Evolutionary conservation across 352 stramenopile genomes (phyloP).

Genomic region (Globisporangium carolinianum): DNA sequence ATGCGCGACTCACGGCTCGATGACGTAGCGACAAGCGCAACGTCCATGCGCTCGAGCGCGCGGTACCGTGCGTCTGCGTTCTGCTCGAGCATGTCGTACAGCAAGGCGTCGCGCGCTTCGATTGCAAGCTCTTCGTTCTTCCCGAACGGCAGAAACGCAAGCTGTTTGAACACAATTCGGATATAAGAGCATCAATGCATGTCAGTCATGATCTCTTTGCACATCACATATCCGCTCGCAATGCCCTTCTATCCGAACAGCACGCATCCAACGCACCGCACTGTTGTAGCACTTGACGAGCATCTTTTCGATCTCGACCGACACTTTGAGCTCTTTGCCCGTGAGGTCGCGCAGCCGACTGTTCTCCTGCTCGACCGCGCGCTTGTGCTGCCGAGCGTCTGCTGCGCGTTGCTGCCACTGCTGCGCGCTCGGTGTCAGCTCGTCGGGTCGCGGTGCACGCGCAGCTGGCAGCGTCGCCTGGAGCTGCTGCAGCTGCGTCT

Average conservation of each 20-base stretch:
- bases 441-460: no score
- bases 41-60: neutral
- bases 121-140: conserved; percentile 5
- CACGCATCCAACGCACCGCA: conserved; percentile 2
- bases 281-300: conserved; percentile 10
- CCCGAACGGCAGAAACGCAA: conserved; percentile 4
- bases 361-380: conserved; percentile 5
- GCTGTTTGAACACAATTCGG: neutral
- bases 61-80: neutral
- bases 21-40: neutral
- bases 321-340: conserved; percentile 3
- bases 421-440: neutral
- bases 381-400: neutral
- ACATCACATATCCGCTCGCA: no score
- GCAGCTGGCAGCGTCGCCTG: neutral
- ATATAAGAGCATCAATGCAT: no score
- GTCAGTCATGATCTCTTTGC: no score
- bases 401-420: conserved; percentile 1
- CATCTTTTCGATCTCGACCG: conserved; percentile 9
- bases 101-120: conserved; percentile 3
- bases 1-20: conserved; percentile 6
- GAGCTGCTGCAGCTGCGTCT: conserved; percentile 6
- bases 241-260: no score
- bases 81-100: conserved; percentile 12
- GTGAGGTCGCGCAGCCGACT: conserved; percentile 6